Percentiles rank a stretch among this genome's conserved stretches.
Conservation (phyloP, 2,329 filamentous ascomycete species). For the Paecilomyces formosus region DNA sequence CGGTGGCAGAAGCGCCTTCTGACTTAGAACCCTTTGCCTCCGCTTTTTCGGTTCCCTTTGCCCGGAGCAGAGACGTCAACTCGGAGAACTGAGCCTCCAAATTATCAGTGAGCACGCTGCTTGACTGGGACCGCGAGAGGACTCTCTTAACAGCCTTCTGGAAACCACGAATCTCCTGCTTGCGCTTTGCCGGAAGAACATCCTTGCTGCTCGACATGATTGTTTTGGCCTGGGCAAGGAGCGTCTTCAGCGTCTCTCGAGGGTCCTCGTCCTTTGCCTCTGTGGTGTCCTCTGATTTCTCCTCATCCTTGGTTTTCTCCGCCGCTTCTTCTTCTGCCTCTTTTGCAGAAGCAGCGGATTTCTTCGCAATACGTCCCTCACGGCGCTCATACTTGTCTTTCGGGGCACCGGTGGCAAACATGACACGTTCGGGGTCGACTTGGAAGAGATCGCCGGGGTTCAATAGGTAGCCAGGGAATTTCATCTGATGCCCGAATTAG, state of each 20-base stretch:
- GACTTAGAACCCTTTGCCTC: slow-evolving; percentile 10
- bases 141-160: slow-evolving; percentile 57
- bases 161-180: slow-evolving; percentile 69
- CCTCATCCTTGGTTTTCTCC: slow-evolving; percentile 18
- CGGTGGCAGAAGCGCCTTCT: background rate
- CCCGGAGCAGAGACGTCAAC: slow-evolving; percentile 42
- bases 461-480: slow-evolving; percentile 81
- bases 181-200: slow-evolving; percentile 59
- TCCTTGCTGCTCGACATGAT: slow-evolving; percentile 49
- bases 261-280: slow-evolving; percentile 30
- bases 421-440: slow-evolving; percentile 79
- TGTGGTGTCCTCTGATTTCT: slow-evolving; percentile 16
- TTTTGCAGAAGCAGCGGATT: slow-evolving; percentile 13
- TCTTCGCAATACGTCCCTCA: slow-evolving; percentile 21
- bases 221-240: slow-evolving; percentile 53
- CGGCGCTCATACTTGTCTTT: slow-evolving; percentile 47
- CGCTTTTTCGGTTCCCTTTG: slow-evolving; percentile 26
- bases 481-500: slow-evolving; percentile 58
- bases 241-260: slow-evolving; percentile 43
- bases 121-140: slow-evolving; percentile 47
- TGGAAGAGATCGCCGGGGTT: slow-evolving; percentile 99
- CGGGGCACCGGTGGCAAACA: slow-evolving; percentile 74
- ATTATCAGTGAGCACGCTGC: slow-evolving; percentile 37
- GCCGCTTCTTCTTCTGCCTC: slow-evolving; percentile 18
- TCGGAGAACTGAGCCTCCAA: slow-evolving; percentile 50